Evolutionary conservation across 2,329 filamentous ascomycete species (phyloP).

Genomic region (Arthrobotrys iridis): DNA sequence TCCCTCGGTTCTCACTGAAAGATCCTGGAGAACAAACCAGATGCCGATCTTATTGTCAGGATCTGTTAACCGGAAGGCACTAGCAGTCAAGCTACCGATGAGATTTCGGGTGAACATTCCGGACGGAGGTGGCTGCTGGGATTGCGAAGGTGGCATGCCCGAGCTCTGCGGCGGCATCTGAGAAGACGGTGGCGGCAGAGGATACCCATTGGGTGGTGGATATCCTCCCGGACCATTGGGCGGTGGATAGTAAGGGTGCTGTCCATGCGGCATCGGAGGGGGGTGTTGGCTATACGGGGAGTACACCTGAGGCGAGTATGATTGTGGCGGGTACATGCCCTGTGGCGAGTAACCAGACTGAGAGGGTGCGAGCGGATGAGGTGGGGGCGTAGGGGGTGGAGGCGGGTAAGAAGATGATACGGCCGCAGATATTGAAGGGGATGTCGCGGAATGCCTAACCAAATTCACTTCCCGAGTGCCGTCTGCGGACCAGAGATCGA

Average conservation of each 20-base stretch:
- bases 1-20: slow-evolving; percentile 93
- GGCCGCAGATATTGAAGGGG: slow-evolving; percentile 82
- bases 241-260: slow-evolving; percentile 52
- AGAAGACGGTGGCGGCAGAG: slow-evolving; percentile 49
- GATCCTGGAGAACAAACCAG: slow-evolving; percentile 96
- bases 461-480: slow-evolving; percentile 73
- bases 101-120: slow-evolving; percentile 95
- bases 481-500: slow-evolving; percentile 74
- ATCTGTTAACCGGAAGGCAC: slow-evolving; percentile 84
- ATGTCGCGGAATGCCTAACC: slow-evolving; percentile 72
- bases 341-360: slow-evolving; percentile 55
- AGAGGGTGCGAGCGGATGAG: slow-evolving; percentile 56
- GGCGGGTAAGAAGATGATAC: slow-evolving; percentile 80
- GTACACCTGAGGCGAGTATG: slow-evolving; percentile 53
- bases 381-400: slow-evolving; percentile 60
- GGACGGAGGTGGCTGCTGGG: slow-evolving; percentile 65
- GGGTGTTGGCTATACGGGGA: slow-evolving; percentile 56
- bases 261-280: slow-evolving; percentile 53
- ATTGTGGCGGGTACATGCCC: slow-evolving; percentile 57
- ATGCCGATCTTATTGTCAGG: slow-evolving; percentile 82
- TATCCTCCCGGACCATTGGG: slow-evolving; percentile 40
- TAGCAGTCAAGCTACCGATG: slow-evolving; percentile 89
- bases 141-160: slow-evolving; percentile 56
- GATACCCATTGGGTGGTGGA: slow-evolving; percentile 46
- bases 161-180: slow-evolving; percentile 52